A percentile compares a stretch with the other conserved stretches of the same genome.
phyloP scores from a whole-genome alignment of 2,329 filamentous ascomycete genomes.

The Acephala macrosclerotiorum region DNA sequence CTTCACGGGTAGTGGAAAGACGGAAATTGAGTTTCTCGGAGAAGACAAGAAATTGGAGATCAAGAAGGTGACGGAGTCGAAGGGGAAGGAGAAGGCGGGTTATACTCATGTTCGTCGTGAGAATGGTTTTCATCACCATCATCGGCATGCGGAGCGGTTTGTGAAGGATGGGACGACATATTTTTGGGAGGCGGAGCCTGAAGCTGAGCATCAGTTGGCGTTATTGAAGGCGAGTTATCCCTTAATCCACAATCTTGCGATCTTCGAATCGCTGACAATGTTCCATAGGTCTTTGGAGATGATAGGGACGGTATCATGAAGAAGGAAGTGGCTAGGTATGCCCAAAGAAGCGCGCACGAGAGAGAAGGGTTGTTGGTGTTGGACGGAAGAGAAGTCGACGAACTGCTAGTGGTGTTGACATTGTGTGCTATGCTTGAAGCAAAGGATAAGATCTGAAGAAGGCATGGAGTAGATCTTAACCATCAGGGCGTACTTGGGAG shows the following conservation, averaged over 20 bases:
- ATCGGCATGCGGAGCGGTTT: constrained; percentile 13
- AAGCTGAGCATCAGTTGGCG: constrained; percentile 9
- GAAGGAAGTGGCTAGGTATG: constrained; percentile 23
- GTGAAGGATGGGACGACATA: constrained; percentile 19
- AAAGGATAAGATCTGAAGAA: constrained; percentile 21
- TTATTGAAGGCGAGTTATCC: constrained; percentile 13
- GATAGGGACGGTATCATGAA: constrained; percentile 13
- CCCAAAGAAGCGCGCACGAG: constrained; percentile 14
- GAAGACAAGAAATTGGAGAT: constrained; percentile 11
- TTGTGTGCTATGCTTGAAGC: constrained; percentile 22
- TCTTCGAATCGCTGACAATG: not conserved
- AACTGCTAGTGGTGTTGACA: constrained; percentile 22
- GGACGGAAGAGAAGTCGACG: constrained; percentile 19
- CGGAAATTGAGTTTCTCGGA: constrained; percentile 15
- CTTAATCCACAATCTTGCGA: not conserved
- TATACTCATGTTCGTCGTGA: not conserved
- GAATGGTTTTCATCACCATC: not conserved
- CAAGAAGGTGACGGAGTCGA: not conserved
- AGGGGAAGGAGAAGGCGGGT: not conserved
- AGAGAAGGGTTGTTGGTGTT: constrained; percentile 22
- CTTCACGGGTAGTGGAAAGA: not conserved
- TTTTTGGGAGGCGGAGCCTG: constrained; percentile 19
- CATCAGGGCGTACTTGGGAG: not conserved
- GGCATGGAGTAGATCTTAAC: not conserved
- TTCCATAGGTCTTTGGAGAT: constrained; percentile 13